phyloP scores from a whole-genome alignment of 2,329 filamentous ascomycete species.

The Alternaria sp. region DNA sequence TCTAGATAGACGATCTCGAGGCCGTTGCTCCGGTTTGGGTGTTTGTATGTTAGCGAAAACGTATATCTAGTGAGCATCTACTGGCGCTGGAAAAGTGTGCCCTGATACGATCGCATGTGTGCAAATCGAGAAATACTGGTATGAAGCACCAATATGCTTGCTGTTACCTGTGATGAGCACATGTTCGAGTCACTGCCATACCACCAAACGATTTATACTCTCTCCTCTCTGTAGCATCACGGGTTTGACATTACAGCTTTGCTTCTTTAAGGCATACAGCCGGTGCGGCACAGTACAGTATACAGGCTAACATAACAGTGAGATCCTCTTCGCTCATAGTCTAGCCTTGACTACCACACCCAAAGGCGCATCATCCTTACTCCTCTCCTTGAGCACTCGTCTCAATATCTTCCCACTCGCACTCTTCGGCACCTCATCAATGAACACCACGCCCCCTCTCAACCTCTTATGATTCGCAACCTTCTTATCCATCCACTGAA shows the following conservation, averaged over 20 bases:
- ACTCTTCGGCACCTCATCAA: conserved; percentile 56
- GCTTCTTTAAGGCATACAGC: background rate
- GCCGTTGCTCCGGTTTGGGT: background rate
- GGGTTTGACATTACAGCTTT: background rate
- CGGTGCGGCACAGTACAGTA: background rate
- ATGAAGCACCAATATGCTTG: background rate
- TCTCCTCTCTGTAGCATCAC: background rate
- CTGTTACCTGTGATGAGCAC: background rate
- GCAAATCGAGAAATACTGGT: background rate
- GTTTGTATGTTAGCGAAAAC: background rate
- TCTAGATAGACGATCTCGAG: conserved; percentile 45
- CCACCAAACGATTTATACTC: background rate
- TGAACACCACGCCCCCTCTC: conserved; percentile 48
- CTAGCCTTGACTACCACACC: conserved; percentile 21
- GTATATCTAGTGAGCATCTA: background rate
- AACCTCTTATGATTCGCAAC: conserved; percentile 39
- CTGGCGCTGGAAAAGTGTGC: background rate
- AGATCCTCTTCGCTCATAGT: conserved; percentile 5
- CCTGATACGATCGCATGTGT: background rate
- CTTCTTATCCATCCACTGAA: conserved; percentile 28
- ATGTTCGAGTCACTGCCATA: background rate
- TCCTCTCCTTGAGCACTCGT: conserved; percentile 28
- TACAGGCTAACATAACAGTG: background rate
- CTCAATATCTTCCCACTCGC: conserved; percentile 56
- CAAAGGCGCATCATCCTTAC: conserved; percentile 20